Percentiles rank a stretch among this genome's conserved stretches.
phyloP scores from a whole-genome alignment of 2,329 filamentous ascomycete species.

The Ophiosphaerella korrae region DNA sequence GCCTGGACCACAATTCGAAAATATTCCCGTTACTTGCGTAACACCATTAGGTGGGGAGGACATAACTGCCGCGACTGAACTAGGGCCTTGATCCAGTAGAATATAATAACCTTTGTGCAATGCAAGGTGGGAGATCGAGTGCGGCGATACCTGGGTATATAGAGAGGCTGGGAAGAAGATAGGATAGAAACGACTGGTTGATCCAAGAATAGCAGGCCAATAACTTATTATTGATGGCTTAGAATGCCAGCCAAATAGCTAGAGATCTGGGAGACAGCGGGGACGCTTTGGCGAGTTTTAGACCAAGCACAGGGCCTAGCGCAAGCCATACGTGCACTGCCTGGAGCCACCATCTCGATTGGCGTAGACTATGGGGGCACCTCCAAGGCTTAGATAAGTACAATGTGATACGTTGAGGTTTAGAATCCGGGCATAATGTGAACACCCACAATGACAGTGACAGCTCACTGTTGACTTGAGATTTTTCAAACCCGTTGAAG shows the following conservation, averaged over 20 bases:
- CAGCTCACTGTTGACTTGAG: too few relatives aligned
- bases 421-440: too few relatives aligned
- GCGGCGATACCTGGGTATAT: neutral
- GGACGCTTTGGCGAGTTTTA: constrained; percentile 2
- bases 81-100: too few relatives aligned
- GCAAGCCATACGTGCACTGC: too few relatives aligned
- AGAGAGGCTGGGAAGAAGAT: neutral
- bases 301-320: too few relatives aligned
- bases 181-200: neutral
- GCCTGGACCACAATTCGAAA: constrained; percentile 24
- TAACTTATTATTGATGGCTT: constrained; percentile 3
- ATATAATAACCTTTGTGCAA: neutral
- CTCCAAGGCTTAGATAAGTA: too few relatives aligned
- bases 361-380: too few relatives aligned
- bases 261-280: constrained; percentile 3
- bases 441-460: too few relatives aligned
- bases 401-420: too few relatives aligned
- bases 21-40: constrained; percentile 17
- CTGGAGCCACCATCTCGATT: too few relatives aligned
- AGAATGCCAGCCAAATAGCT: neutral
- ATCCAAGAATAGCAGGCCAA: constrained; percentile 11
- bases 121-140: neutral
- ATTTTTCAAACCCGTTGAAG: too few relatives aligned
- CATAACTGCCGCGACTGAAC: neutral
- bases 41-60: constrained; percentile 8